Evolutionary conservation across 73 alveolate species (phyloP), one percentile per base, ranked within the genome.

Genomic region (Paramecium sexaurelia): DNA sequence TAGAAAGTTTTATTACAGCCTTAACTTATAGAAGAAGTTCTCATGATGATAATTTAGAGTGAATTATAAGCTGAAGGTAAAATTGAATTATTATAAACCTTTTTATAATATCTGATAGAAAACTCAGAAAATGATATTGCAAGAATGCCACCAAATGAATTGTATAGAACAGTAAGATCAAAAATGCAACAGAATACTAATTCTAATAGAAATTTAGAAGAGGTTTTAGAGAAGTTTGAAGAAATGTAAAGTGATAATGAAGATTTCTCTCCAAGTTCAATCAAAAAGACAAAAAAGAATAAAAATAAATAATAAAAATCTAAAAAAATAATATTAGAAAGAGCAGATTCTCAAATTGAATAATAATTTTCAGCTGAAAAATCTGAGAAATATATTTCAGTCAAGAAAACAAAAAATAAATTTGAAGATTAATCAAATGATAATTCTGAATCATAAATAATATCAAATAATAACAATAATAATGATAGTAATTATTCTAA

Each of bases 101-200:
- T 78, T 29, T 40, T 78, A 22, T 24, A 78, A 24, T 78, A 78
- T 78, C 26, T 78, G 15, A 43, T 24, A 7, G 90, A 78, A 19
- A 39, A 78, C 41, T 41, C 75, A 24, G 90, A 78, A 20, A 39
- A 20, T 40, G 90, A 78, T 43, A 78, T 78, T 17, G 73, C 90
- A 10, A 13, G 36, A 39, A 19, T 78, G 39, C 61, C 90, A 19
- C 90, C 90, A 24, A 78, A 78, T 78, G 90, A 78, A 40, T 19
- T 78, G n/a, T 78, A 39, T 78, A 78, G 29, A 43, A 41, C 68
- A 5, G 35, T 78, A 5, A 78, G 51, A 78, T 40, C 39, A 43
- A 78, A 78, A 45, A 9, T 78, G 57, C 33, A 39, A 73, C 1
- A 73, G 3, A 73, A 73, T 36, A 36, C 13, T 36, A 73, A 20